A percentile compares a stretch with the other conserved stretches of the same genome.
Conservation (phyloP, 176 grass and related monocot species). For the Oryza australiensis region DNA sequence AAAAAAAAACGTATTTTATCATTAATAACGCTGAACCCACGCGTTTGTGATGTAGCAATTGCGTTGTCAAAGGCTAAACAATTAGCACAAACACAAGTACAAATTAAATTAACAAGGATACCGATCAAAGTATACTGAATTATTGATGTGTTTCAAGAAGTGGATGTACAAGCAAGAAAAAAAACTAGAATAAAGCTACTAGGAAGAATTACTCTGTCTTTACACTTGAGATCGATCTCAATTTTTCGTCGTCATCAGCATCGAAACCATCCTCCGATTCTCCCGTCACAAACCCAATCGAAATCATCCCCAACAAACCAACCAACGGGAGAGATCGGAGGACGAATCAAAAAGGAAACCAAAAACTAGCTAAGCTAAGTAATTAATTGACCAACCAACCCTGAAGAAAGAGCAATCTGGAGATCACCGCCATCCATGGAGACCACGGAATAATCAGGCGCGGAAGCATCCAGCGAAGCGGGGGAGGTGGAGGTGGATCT, state of each 20-base stretch:
- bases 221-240: constrained; percentile 43
- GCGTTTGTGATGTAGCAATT: neutral
- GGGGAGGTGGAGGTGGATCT: constrained; percentile 51
- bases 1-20: neutral
- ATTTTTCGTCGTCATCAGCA: constrained; percentile 58
- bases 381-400: neutral
- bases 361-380: neutral
- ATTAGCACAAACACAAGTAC: neutral
- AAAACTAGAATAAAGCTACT: neutral
- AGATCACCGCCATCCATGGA: constrained; percentile 5
- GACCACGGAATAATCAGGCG: constrained; percentile 34
- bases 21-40: neutral
- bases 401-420: neutral
- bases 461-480: constrained; percentile 71
- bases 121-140: neutral
- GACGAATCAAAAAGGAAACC: constrained; percentile 14
- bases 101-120: neutral
- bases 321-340: neutral
- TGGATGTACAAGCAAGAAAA: neutral
- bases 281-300: constrained; percentile 18
- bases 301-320: constrained; percentile 15
- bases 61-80: neutral
- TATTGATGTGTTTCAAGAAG: neutral
- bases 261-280: constrained; percentile 26
- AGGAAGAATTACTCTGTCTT: constrained; percentile 2